Evolutionary conservation across 148 eudicot species (phyloP).

Genomic region (Cornus florida): DNA sequence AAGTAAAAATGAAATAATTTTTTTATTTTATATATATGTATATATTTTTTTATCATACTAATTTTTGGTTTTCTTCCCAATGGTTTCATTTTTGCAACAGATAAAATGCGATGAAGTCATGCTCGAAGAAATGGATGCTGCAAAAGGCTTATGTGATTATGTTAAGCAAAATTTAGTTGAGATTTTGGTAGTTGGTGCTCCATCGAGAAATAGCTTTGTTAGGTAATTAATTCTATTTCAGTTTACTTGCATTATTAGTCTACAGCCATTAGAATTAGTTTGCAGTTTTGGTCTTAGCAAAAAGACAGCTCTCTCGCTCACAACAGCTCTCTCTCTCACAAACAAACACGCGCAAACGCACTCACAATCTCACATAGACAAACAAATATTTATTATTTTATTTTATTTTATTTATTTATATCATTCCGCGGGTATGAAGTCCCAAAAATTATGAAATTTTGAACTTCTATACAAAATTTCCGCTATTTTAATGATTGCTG

Average conservation of each 20-base stretch:
- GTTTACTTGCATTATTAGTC: not conserved
- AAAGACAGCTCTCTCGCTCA: too few species aligned
- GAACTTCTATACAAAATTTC: not conserved
- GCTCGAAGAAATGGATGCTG: conserved; percentile 56
- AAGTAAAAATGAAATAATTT: too few species aligned
- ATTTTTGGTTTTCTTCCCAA: not conserved
- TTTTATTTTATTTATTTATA: too few species aligned
- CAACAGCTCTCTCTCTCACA: too few species aligned
- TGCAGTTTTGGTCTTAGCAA: not conserved
- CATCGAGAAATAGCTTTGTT: conserved; percentile 42
- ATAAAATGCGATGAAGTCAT: conserved; percentile 42
- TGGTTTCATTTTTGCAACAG: conserved; percentile 1
- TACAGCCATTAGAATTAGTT: too few species aligned
- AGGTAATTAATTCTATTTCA: conserved; percentile 31
- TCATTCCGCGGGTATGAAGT: too few species aligned
- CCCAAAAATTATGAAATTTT: not conserved
- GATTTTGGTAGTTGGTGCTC: conserved; percentile 53
- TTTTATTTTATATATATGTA: too few species aligned
- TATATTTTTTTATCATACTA: too few species aligned
- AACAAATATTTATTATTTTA: too few species aligned
- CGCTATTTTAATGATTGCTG: too few species aligned
- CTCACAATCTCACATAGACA: too few species aligned
- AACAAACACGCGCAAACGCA: too few species aligned
- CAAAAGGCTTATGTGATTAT: conserved; percentile 59
- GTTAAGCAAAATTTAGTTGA: conserved; percentile 31